Conservation (phyloP, 2,329 filamentous ascomycete genomes). For the Emmonsiellopsis sp. region DNA sequence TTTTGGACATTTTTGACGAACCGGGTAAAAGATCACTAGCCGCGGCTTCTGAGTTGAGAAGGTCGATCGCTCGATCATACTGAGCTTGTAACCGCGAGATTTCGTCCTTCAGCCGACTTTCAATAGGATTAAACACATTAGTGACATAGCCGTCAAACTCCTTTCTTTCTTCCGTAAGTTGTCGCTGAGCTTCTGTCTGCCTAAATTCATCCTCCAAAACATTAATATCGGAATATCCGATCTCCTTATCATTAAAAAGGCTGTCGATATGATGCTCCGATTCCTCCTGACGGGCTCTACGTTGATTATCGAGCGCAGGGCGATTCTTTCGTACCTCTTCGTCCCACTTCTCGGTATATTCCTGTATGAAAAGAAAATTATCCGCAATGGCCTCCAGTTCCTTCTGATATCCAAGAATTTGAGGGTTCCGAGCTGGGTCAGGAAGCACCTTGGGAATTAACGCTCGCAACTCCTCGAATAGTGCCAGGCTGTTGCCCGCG, state of each 20-base stretch:
- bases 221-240: conserved; percentile 50
- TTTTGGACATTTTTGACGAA: conserved; percentile 9
- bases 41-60: conserved; percentile 33
- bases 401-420: conserved; percentile 23
- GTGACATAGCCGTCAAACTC: conserved; percentile 44
- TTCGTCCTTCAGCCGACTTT: conserved; percentile 40
- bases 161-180: conserved; percentile 44
- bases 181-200: conserved; percentile 41
- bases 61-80: conserved; percentile 35
- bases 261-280: conserved; percentile 45
- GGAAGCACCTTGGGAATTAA: conserved; percentile 26
- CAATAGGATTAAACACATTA: conserved; percentile 43
- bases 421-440: conserved; percentile 25
- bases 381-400: conserved; percentile 29
- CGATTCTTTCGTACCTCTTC: conserved; percentile 34
- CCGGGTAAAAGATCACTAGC: conserved; percentile 14
- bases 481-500: conserved; percentile 17
- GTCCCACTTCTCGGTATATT: conserved; percentile 39
- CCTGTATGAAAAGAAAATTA: conserved; percentile 36
- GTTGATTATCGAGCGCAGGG: conserved; percentile 39
- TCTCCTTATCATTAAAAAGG: conserved; percentile 48
- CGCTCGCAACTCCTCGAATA: conserved; percentile 27
- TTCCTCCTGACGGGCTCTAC: conserved; percentile 42
- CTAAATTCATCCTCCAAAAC: conserved; percentile 48
- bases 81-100: conserved; percentile 40